Percentiles rank a stretch among this genome's conserved stretches.
phyloP scores from a whole-genome alignment of 225 moss, liverwort and hornwort species.

The Asterella californica region DNA sequence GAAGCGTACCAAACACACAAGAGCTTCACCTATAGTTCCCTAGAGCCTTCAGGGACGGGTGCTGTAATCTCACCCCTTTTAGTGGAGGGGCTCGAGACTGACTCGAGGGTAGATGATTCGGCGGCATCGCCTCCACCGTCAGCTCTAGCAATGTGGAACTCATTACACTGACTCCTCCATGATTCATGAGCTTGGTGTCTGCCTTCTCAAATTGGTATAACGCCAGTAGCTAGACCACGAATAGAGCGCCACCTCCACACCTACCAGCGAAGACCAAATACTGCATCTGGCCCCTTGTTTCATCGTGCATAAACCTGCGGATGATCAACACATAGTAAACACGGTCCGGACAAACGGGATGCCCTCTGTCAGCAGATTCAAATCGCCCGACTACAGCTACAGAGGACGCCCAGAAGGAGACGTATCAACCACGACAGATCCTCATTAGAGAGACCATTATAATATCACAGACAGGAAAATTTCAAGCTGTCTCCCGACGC shows the following conservation, averaged over 20 bases:
- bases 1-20: background rate
- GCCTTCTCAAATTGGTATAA: background rate
- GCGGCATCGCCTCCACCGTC: constrained; percentile 1
- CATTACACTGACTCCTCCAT: background rate
- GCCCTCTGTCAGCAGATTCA: background rate
- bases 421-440: background rate
- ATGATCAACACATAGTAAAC: background rate
- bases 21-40: background rate
- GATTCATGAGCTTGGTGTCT: background rate
- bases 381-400: background rate
- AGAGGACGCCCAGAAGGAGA: background rate
- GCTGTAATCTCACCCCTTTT: constrained; percentile 15
- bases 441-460: background rate
- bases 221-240: constrained; percentile 3
- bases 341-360: too few relatives aligned
- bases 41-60: background rate
- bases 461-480: too few relatives aligned
- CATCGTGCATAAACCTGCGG: constrained; percentile 1
- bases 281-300: background rate
- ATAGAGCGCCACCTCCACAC: background rate
- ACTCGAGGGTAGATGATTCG: background rate
- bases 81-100: background rate
- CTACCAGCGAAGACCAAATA: background rate
- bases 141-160: background rate
- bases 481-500: too few relatives aligned